These are phyloP conservation scores for Stevia rebaudiana DNA, from an alignment of 140 eudicot genomes.

Conservation along the genomic window DNA sequence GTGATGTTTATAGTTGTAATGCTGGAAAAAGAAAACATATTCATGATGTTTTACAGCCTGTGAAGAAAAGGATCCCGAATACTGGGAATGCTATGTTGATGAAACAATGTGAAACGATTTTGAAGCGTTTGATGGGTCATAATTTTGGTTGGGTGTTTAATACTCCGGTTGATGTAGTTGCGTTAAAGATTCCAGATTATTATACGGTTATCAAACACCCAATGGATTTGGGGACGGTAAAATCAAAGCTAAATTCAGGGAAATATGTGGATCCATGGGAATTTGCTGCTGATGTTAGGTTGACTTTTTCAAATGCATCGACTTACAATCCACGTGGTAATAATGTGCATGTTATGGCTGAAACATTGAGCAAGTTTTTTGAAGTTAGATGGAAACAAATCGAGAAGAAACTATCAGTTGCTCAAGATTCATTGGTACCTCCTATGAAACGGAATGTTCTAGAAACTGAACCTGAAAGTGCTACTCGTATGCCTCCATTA, in stretches of 20 bases:
- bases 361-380: slow-evolving; percentile 45
- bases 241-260: slow-evolving; percentile 48
- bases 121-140: slow-evolving; percentile 54
- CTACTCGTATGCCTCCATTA: too few species aligned
- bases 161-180: slow-evolving; percentile 59
- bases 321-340: slow-evolving; percentile 70
- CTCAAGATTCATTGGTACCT: slow-evolving; percentile 33
- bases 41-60: slow-evolving; percentile 20
- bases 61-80: slow-evolving; percentile 42
- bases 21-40: slow-evolving; percentile 32
- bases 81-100: slow-evolving; percentile 42
- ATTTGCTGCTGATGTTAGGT: slow-evolving; percentile 61
- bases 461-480: too few species aligned
- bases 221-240: slow-evolving; percentile 87
- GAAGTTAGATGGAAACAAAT: slow-evolving; percentile 66
- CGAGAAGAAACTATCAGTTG: slow-evolving; percentile 48
- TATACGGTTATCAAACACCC: slow-evolving; percentile 65
- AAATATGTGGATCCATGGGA: slow-evolving; percentile 41
- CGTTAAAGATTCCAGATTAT: slow-evolving; percentile 67
- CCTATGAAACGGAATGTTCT: slow-evolving; percentile 47
- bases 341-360: slow-evolving; percentile 66
- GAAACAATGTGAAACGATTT: slow-evolving; percentile 72
- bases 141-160: slow-evolving; percentile 50
- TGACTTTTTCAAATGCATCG: slow-evolving; percentile 72
- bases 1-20: slow-evolving; percentile 58